Evolutionary conservation across 2,329 filamentous ascomycete genomes (phyloP).

Genomic region (Lasiodiplodia theobromae): DNA sequence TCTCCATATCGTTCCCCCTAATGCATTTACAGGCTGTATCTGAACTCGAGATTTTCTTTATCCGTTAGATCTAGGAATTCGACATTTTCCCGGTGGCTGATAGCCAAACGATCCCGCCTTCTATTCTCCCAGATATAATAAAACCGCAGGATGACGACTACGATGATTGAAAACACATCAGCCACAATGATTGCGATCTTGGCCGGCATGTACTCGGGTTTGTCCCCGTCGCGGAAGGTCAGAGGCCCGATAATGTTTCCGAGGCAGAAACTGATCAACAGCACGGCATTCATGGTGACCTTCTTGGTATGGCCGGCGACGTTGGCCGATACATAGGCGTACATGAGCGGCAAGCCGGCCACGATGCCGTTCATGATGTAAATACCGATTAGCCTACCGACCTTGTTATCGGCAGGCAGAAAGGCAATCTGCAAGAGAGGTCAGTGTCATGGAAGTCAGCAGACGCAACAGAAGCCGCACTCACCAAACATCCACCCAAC

Average conservation of each 20-base stretch:
- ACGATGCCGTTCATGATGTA: constrained; percentile 36
- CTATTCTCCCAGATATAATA: constrained; percentile 42
- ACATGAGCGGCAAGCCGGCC: constrained; percentile 34
- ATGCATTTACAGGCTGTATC: constrained; percentile 28
- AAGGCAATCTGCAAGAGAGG: constrained; percentile 32
- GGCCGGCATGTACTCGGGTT: constrained; percentile 44
- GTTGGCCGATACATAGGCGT: constrained; percentile 35
- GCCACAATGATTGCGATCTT: constrained; percentile 52
- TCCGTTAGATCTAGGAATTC: constrained; percentile 33
- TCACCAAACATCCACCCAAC: constrained; percentile 24
- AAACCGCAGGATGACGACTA: constrained; percentile 34
- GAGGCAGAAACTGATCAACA: constrained; percentile 50
- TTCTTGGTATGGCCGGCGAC: constrained; percentile 48
- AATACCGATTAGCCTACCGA: constrained; percentile 34
- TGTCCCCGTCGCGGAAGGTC: constrained; percentile 40
- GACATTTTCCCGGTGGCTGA: constrained; percentile 35
- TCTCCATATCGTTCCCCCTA: not conserved
- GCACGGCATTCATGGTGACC: constrained; percentile 45
- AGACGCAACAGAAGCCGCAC: not conserved
- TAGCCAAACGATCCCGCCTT: constrained; percentile 34
- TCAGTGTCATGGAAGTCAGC: constrained; percentile 31
- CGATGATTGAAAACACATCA: constrained; percentile 44
- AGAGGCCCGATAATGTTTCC: constrained; percentile 52
- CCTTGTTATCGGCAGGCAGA: constrained; percentile 31
- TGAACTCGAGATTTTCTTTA: constrained; percentile 35